Evolutionary conservation across 495 filamentous ascomycete species (phyloP).

Genomic region (Cercophora samala): DNA sequence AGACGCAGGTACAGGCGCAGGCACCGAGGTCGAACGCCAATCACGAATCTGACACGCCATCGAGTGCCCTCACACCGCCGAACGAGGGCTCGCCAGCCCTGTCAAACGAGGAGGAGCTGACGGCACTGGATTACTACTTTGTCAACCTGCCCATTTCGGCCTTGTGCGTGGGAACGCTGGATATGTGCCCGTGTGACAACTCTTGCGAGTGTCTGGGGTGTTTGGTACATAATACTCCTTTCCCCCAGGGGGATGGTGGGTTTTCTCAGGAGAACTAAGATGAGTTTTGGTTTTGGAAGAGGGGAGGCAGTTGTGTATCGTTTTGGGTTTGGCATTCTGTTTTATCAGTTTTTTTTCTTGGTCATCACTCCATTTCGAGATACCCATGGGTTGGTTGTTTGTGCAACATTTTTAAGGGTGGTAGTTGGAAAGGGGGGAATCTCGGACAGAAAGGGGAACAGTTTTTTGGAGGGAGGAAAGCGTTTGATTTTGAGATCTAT

Average conservation of each 20-base stretch:
- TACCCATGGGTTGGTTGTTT: background rate
- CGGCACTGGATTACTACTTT: slow-evolving; percentile 48
- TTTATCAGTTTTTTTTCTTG: background rate
- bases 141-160: slow-evolving; percentile 43
- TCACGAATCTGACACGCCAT: slow-evolving; percentile 22
- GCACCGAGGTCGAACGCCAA: slow-evolving; percentile 4
- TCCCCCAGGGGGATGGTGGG: background rate
- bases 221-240: slow-evolving; percentile 21
- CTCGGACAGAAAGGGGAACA: background rate
- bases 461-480: too few relatives aligned
- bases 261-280: too few relatives aligned
- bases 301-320: background rate
- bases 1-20: background rate
- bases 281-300: too few relatives aligned
- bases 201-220: slow-evolving; percentile 53
- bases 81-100: slow-evolving; percentile 39
- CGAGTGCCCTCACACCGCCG: slow-evolving; percentile 29
- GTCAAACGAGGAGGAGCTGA: slow-evolving; percentile 41
- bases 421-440: background rate
- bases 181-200: slow-evolving; percentile 51
- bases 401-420: background rate
- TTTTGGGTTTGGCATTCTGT: background rate
- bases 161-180: slow-evolving; percentile 36
- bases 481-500: background rate
- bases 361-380: background rate